Base-by-base conservation (phyloP, 768 basidiomycete species). In the Suillus subluteus region DNA sequence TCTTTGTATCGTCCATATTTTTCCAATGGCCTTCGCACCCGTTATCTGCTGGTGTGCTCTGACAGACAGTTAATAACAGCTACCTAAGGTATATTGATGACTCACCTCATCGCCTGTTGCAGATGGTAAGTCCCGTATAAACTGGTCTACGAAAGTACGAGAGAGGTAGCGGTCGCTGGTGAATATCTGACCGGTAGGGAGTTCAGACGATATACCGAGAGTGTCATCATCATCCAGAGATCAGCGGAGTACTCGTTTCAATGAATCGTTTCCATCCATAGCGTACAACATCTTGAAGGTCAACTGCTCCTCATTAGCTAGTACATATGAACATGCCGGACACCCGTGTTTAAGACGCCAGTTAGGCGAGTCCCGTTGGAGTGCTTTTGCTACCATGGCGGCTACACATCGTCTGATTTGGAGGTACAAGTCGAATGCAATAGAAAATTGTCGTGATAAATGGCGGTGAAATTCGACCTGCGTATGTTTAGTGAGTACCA, bases 361-460 rank as follows among this genome's bases (percentile, higher is more conserved):
- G 26, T 67, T 50, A 8, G 44, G 61, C 9, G 41, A 30, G 44
- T 62, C 62, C 0, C 65, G 48, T 1, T 64, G 62, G 9, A 79
- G 67, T 2, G 62, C 66, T 3, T 46, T 30, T 6, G 58, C 30
- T 35, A 74, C 67, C 2, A 66, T 56, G 1, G n/a, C 12, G 3
- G 74, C 67, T 21, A 75, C 66, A 30, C 38, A n/a, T 5, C 43
- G 48, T 2, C 62, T 70, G 8, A 79, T 65, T n/a, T 72, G 70
- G 6, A 75, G 68, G 37, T 78, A 78, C 2, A 72, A 46, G 63
- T 79, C 75, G 40, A 69, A 74, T 0, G 72, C 66, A 16, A 72
- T 68, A 0, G 71, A 67, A 44, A 79, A 74, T 62, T 78, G 76
- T 4, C 59, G 18, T 2, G 58, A 62, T 9, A 73, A 43, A 48